phyloP scores from a whole-genome alignment of 192 early-diverging fungal species.

The Dissophora globulifera region DNA sequence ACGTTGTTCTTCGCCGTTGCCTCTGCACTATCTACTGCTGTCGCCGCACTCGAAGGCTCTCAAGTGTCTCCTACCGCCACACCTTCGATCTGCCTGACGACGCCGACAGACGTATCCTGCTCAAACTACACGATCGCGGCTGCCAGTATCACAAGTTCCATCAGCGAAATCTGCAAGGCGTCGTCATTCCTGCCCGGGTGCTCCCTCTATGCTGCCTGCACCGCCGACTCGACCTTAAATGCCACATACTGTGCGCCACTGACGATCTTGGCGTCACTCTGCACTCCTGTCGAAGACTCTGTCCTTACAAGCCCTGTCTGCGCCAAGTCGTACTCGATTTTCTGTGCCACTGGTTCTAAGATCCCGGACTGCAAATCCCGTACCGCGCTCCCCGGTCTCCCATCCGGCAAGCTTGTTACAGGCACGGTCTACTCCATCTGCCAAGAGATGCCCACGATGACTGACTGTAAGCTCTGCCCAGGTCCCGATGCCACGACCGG shows the following conservation, averaged over 20 bases:
- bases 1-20: conserved; percentile 32
- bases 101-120: conserved; percentile 39
- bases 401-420: conserved; percentile 43
- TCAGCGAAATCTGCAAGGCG: conserved; percentile 38
- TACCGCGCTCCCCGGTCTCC: conserved; percentile 38
- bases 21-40: conserved; percentile 25
- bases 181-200: conserved; percentile 48
- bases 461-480: conserved; percentile 50
- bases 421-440: conserved; percentile 47
- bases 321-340: conserved; percentile 34
- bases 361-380: conserved; percentile 47
- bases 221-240: conserved; percentile 20
- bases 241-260: conserved; percentile 36
- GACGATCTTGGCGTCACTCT: conserved; percentile 40
- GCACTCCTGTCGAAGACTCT: conserved; percentile 33
- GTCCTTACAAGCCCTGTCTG: conserved; percentile 25
- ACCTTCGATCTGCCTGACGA: conserved; percentile 40
- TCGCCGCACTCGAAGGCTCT: conserved; percentile 30
- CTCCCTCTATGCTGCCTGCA: conserved; percentile 47
- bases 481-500: conserved; percentile 36
- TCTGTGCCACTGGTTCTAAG: conserved; percentile 26
- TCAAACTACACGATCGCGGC: conserved; percentile 26
- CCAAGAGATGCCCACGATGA: conserved; percentile 44
- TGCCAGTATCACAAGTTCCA: conserved; percentile 27
- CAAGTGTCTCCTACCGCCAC: conserved; percentile 14